A percentile compares a stretch with the other conserved stretches of the same genome.
These are phyloP conservation scores for Psilocybe cyanescens DNA, from an alignment of 768 basidiomycete species.

Conservation along the genomic window DNA sequence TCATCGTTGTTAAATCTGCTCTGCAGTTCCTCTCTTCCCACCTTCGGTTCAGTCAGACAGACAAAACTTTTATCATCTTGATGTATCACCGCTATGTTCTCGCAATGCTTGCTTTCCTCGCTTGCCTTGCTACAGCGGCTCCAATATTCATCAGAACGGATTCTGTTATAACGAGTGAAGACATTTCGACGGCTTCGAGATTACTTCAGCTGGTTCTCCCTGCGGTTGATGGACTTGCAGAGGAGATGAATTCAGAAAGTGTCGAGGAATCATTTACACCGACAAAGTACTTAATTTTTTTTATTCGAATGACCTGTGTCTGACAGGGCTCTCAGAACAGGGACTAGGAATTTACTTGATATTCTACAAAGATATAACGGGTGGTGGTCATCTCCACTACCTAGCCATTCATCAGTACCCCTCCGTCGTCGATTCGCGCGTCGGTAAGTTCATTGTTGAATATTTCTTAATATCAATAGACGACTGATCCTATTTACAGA, in stretches of 20 bases:
- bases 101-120: slow-evolving; percentile 13
- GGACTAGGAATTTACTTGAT: slow-evolving; percentile 7
- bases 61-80: slow-evolving; percentile 1
- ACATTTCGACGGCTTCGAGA: background rate
- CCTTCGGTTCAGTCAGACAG: background rate
- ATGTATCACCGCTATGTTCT: slow-evolving; percentile 18
- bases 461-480: background rate
- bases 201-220: background rate
- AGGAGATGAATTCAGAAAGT: background rate
- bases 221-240: too few species aligned
- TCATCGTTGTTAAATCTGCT: slow-evolving; percentile 1
- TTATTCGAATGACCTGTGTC: background rate
- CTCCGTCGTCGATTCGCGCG: slow-evolving; percentile 16
- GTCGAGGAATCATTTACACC: background rate
- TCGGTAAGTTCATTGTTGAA: slow-evolving; percentile 9
- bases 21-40: background rate
- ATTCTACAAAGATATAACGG: slow-evolving; percentile 8
- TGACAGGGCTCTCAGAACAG: slow-evolving; percentile 2
- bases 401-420: slow-evolving; percentile 6
- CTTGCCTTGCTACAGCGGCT: slow-evolving; percentile 17
- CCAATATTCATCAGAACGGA: slow-evolving; percentile 8
- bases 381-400: slow-evolving; percentile 5
- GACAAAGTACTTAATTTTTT: background rate
- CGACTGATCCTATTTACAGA: background rate
- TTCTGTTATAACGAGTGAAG: slow-evolving; percentile 1